A percentile compares a stretch with the other conserved stretches of the same genome.
These are phyloP conservation scores for Dysphania ambrosioides DNA, from an alignment of 148 eudicot genomes.

Conservation along the genomic window DNA sequence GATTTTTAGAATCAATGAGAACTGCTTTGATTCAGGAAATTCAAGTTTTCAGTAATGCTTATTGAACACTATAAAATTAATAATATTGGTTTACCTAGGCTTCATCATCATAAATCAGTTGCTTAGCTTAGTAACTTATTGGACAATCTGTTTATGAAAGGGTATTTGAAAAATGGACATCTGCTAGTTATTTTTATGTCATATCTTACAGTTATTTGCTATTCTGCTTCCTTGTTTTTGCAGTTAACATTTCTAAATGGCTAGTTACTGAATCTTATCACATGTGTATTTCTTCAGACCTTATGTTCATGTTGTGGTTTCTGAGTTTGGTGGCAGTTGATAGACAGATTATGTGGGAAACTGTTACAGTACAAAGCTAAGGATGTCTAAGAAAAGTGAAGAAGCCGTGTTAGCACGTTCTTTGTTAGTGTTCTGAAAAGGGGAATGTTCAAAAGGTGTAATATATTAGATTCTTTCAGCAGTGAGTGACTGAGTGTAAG, in stretches of 20 bases:
- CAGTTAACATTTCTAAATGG: not conserved
- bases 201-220: not conserved
- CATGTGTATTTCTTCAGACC: too few species aligned
- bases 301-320: too few species aligned
- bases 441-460: slow-evolving; percentile 15
- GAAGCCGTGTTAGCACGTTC: not conserved
- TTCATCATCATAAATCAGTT: not conserved
- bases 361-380: slow-evolving; percentile 60
- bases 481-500: not conserved
- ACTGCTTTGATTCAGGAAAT: too few species aligned
- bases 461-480: slow-evolving; percentile 10
- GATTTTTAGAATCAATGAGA: not conserved
- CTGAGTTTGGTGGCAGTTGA: too few species aligned
- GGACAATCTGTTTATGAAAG: not conserved
- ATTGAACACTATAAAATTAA: not conserved
- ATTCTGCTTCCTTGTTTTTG: not conserved
- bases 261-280: not conserved
- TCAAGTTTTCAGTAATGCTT: not conserved
- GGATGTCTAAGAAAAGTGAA: slow-evolving; percentile 6
- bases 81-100: not conserved
- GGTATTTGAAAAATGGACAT: not conserved
- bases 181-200: not conserved
- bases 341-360: slow-evolving; percentile 72
- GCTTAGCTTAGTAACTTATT: not conserved
- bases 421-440: too few species aligned